Conservation (phyloP, 208 protist genomes). For the Sergeia podlipaevii region DNA sequence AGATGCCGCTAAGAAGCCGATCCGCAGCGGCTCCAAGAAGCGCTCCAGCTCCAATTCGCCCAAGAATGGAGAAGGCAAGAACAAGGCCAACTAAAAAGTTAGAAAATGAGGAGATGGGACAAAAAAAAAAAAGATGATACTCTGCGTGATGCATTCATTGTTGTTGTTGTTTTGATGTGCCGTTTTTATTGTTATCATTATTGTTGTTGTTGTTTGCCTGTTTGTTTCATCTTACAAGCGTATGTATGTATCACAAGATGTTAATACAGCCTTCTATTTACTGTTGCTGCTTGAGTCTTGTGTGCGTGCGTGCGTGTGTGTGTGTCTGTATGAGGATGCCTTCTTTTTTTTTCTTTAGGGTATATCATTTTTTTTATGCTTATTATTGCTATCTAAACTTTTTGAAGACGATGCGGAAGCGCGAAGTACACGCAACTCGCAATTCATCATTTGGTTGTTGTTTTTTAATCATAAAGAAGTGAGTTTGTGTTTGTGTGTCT, state of each 20-base stretch:
- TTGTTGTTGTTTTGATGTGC: conserved; percentile 7
- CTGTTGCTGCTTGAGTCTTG: too few relatives aligned
- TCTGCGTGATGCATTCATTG: conserved; percentile 5
- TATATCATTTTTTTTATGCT: conserved; percentile 17
- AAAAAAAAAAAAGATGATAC: not conserved
- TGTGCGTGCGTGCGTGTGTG: not conserved
- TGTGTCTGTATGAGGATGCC: conserved; percentile 1
- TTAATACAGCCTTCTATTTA: too few relatives aligned
- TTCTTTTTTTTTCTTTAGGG: conserved; percentile 3
- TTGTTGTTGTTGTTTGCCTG: not conserved
- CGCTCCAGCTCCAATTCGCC: too few relatives aligned
- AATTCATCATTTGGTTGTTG: too few relatives aligned
- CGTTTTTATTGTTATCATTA: conserved; percentile 6
- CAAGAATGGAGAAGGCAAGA: not conserved
- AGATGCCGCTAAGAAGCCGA: not conserved
- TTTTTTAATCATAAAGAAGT: too few relatives aligned
- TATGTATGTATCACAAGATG: not conserved
- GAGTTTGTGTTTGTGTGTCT: too few relatives aligned
- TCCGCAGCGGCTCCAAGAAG: not conserved
- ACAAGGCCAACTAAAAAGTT: too few relatives aligned
- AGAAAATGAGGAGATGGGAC: too few relatives aligned
- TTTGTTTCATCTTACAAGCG: not conserved
- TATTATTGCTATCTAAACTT: conserved; percentile 3
- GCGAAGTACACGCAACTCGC: too few relatives aligned
- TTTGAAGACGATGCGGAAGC: not conserved